Evolutionary conservation across 2,329 filamentous ascomycete species (phyloP).

Genomic region (Neonectria coccinea): DNA sequence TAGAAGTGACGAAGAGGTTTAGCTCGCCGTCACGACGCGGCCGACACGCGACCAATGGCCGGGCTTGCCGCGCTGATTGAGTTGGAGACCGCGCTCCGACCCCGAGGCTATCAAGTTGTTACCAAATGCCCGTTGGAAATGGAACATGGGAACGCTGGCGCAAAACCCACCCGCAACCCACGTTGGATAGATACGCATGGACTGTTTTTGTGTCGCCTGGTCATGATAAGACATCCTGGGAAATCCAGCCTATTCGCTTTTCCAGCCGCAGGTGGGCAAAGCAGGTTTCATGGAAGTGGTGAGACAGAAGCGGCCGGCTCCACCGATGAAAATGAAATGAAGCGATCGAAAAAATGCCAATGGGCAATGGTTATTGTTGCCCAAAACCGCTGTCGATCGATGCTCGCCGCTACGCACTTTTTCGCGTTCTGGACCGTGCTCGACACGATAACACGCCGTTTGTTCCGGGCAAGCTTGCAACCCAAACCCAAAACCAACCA

Average conservation of each 20-base stretch:
- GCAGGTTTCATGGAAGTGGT: conserved; percentile 19
- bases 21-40: conserved; percentile 1
- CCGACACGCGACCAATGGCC: conserved; percentile 15
- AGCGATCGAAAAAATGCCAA: not conserved
- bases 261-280: not conserved
- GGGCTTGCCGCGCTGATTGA: conserved; percentile 29
- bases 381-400: conserved; percentile 1
- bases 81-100: conserved; percentile 29
- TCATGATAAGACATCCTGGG: conserved; percentile 13
- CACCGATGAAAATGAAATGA: conserved; percentile 15
- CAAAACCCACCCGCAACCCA: conserved; percentile 6
- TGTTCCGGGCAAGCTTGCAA: conserved; percentile 3
- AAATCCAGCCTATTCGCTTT: conserved; percentile 4
- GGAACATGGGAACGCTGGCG: not conserved
- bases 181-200: conserved; percentile 27
- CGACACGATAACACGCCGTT: conserved; percentile 13
- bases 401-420: too few species aligned
- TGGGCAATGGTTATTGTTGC: conserved; percentile 5
- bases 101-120: conserved; percentile 3
- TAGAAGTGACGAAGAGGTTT: conserved; percentile 16
- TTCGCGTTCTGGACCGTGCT: conserved; percentile 15
- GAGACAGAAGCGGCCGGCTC: conserved; percentile 12
- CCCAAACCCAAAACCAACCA: conserved; percentile 1
- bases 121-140: conserved; percentile 21
- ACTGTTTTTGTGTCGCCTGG: conserved; percentile 3